Percentiles rank a stretch among this genome's conserved stretches.
Conservation (phyloP, 805 yeast species). For the Candida chilensis region DNA sequence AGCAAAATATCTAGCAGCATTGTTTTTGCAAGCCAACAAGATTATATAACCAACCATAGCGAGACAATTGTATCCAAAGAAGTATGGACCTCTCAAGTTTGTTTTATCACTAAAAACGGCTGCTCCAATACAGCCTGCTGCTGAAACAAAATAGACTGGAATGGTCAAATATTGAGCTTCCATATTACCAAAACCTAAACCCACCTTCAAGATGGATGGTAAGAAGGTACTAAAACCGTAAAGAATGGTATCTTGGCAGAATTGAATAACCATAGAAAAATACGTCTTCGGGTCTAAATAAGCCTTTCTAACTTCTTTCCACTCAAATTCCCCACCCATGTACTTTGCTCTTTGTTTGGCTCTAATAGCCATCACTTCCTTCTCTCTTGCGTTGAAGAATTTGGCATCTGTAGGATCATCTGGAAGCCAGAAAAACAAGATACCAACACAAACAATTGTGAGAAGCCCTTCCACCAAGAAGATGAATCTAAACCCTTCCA, state of each 20-base stretch:
- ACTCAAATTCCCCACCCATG: constrained; percentile 19
- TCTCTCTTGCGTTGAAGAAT: constrained; percentile 27
- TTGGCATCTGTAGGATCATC: constrained; percentile 27
- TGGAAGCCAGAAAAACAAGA: constrained; percentile 26
- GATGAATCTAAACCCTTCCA: constrained; percentile 42
- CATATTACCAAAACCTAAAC: constrained; percentile 15
- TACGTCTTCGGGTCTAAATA: constrained; percentile 24
- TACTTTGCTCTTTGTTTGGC: constrained; percentile 20
- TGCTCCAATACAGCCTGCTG: constrained; percentile 5
- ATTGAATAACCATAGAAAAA: constrained; percentile 26
- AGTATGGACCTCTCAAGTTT: constrained; percentile 18
- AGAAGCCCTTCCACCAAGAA: constrained; percentile 41
- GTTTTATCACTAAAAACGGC: constrained; percentile 11
- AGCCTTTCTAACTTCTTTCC: constrained; percentile 19
- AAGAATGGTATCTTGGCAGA: constrained; percentile 29
- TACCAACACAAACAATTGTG: constrained; percentile 24
- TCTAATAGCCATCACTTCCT: constrained; percentile 21
- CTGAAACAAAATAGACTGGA: constrained; percentile 23
- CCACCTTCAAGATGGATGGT: constrained; percentile 24
- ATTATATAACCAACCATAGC: constrained; percentile 22
- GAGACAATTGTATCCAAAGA: constrained; percentile 11
- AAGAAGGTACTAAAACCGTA: constrained; percentile 33
- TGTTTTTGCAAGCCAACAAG: constrained; percentile 13
- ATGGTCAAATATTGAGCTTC: constrained; percentile 28
- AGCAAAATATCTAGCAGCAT: constrained; percentile 24